Percentiles rank a stretch among this genome's conserved stretches.
phyloP scores from a whole-genome alignment of 1,284 basidiomycete species.

The Ustilago curta region DNA sequence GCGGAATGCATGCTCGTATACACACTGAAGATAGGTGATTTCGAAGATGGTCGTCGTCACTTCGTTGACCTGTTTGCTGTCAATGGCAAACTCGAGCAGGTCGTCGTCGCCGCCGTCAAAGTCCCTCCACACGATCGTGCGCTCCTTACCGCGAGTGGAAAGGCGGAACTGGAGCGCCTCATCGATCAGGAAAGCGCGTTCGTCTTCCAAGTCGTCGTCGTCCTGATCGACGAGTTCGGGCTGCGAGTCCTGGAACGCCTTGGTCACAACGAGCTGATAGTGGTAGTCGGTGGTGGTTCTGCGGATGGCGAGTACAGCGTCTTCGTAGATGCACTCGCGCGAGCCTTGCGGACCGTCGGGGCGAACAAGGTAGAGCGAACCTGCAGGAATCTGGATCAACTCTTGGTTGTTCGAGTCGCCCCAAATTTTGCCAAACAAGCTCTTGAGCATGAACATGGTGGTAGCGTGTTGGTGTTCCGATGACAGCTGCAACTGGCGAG shows the following conservation, averaged over 20 bases:
- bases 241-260: slow-evolving; percentile 94
- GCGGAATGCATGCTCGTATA: slow-evolving; percentile 77
- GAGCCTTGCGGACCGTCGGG: slow-evolving; percentile 89
- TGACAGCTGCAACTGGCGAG: not conserved
- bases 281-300: slow-evolving; percentile 84
- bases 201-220: slow-evolving; percentile 84
- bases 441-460: slow-evolving; percentile 82
- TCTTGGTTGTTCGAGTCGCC: slow-evolving; percentile 70
- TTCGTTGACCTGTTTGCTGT: slow-evolving; percentile 76
- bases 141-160: slow-evolving; percentile 67
- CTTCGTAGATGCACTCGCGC: slow-evolving; percentile 98
- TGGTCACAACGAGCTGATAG: slow-evolving; percentile 93
- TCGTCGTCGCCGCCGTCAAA: slow-evolving; percentile 75
- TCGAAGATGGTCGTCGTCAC: slow-evolving; percentile 88
- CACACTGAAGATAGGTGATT: slow-evolving; percentile 90
- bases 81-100: slow-evolving; percentile 82
- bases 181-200: slow-evolving; percentile 89
- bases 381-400: slow-evolving; percentile 91
- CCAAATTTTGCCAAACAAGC: slow-evolving; percentile 91
- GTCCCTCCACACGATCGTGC: slow-evolving; percentile 76
- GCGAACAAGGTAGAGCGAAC: slow-evolving; percentile 89
- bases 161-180: slow-evolving; percentile 81
- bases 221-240: slow-evolving; percentile 93
- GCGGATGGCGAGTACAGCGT: slow-evolving; percentile 93
- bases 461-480: not conserved